Evolutionary conservation across 208 protist species (phyloP).

Genomic region (Leptomonas seymouri): DNA sequence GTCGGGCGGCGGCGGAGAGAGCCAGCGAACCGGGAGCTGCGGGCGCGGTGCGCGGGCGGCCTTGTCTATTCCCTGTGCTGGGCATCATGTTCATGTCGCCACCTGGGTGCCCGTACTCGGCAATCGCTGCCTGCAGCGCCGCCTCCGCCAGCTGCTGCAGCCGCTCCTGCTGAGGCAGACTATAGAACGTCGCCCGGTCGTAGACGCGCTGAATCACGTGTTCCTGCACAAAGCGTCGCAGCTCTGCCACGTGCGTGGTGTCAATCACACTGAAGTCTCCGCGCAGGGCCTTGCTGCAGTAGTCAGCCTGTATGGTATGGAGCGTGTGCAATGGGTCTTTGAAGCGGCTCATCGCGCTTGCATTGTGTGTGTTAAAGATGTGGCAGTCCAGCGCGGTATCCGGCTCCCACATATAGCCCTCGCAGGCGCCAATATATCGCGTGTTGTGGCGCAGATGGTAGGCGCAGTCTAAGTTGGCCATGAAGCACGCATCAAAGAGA

Average conservation of each 20-base stretch:
- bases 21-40: slow-evolving; percentile 15
- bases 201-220: slow-evolving; percentile 83
- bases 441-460: slow-evolving; percentile 88
- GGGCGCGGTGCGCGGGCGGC: slow-evolving; percentile 28
- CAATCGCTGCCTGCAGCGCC: slow-evolving; percentile 30
- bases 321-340: slow-evolving; percentile 64
- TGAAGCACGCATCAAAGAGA: slow-evolving; percentile 90
- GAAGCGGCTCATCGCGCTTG: slow-evolving; percentile 71
- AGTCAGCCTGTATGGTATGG: slow-evolving; percentile 69
- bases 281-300: slow-evolving; percentile 63
- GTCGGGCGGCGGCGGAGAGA: slow-evolving; percentile 18
- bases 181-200: slow-evolving; percentile 76
- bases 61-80: neutral
- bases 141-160: slow-evolving; percentile 55
- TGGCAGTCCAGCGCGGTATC: slow-evolving; percentile 79
- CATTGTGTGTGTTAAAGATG: slow-evolving; percentile 85
- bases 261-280: slow-evolving; percentile 81
- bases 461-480: slow-evolving; percentile 86
- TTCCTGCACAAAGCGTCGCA: slow-evolving; percentile 60
- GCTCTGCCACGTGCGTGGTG: slow-evolving; percentile 69
- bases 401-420: slow-evolving; percentile 88
- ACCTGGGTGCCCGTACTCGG: slow-evolving; percentile 39
- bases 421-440: slow-evolving; percentile 76
- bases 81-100: slow-evolving; percentile 26
- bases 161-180: slow-evolving; percentile 52